Evolutionary conservation across 345 rosid genomes (phyloP).

Genomic region (Iberis pinnata): DNA sequence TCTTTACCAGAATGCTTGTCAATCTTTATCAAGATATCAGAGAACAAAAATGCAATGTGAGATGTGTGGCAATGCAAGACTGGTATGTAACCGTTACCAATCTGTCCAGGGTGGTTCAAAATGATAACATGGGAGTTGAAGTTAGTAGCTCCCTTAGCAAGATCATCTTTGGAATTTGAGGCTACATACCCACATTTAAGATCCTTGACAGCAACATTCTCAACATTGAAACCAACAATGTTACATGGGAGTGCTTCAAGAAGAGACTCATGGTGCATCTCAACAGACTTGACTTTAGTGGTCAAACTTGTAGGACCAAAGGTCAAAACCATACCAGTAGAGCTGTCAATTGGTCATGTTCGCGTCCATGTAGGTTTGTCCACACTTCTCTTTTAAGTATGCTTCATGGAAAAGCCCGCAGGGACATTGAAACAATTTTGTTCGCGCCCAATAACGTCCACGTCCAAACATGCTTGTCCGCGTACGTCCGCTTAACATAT

Average conservation of each 20-base stretch:
- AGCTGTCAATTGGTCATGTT: no score
- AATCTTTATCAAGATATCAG: slow-evolving; percentile 60
- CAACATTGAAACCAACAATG: slow-evolving; percentile 75
- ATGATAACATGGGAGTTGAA: slow-evolving; percentile 83
- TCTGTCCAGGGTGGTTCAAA: slow-evolving; percentile 94
- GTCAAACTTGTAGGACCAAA: slow-evolving; percentile 69
- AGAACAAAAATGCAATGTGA: slow-evolving; percentile 73
- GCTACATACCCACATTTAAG: slow-evolving; percentile 75
- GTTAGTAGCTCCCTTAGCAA: slow-evolving; percentile 66
- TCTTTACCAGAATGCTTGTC: slow-evolving; percentile 67
- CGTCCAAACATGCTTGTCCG: no score
- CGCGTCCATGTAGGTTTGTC: no score
- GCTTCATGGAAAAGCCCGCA: no score
- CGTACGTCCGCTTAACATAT: no score
- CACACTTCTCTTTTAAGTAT: no score
- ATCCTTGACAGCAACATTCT: slow-evolving; percentile 87
- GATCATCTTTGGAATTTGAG: slow-evolving; percentile 85
- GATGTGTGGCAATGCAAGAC: slow-evolving; percentile 82
- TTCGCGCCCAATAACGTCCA: no score
- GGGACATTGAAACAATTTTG: no score
- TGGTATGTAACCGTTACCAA: slow-evolving; percentile 78
- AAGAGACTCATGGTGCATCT: slow-evolving; percentile 91
- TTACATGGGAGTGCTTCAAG: slow-evolving; percentile 72
- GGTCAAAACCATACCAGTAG: slow-evolving; percentile 72
- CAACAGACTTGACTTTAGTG: slow-evolving; percentile 84